Percentiles rank a stretch among this genome's conserved stretches.
Evolutionary conservation across 768 basidiomycete species (phyloP).

Genomic region (Calocybe gangraenosa): DNA sequence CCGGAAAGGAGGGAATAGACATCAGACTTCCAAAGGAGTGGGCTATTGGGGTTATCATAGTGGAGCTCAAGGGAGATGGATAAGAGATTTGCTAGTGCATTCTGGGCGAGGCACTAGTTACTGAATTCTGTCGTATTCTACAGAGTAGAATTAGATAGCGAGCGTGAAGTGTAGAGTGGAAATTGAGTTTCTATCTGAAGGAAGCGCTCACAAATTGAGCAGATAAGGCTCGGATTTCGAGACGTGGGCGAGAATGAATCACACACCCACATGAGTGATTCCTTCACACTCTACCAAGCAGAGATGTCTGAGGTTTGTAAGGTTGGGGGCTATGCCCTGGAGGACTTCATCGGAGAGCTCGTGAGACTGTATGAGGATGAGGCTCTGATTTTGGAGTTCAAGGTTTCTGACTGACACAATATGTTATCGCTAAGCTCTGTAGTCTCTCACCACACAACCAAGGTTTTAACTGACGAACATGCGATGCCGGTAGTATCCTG

Average conservation of each 20-base stretch:
- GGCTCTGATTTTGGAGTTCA: no score
- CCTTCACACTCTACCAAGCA: conserved; percentile 65
- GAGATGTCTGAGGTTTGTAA: conserved; percentile 51
- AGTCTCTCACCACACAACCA: conserved; percentile 55
- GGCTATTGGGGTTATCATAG: no score
- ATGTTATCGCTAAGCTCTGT: conserved; percentile 59
- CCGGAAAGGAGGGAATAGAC: conserved; percentile 38
- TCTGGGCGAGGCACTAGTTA: conserved; percentile 33
- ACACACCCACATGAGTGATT: conserved; percentile 60
- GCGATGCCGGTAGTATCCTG: conserved; percentile 66
- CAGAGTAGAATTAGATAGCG: background rate
- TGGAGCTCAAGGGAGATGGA: background rate
- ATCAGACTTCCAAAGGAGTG: conserved; percentile 7
- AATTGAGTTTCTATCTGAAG: no score
- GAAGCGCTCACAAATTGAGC: conserved; percentile 50
- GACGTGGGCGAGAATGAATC: conserved; percentile 46
- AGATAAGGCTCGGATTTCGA: conserved; percentile 63
- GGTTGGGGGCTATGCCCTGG: conserved; percentile 41
- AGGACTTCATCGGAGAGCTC: conserved; percentile 57
- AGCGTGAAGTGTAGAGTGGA: background rate
- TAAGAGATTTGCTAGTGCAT: conserved; percentile 26
- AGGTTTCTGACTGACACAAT: conserved; percentile 64
- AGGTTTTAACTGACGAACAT: conserved; percentile 42
- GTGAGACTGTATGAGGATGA: conserved; percentile 40
- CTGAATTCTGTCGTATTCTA: conserved; percentile 55